Base-by-base conservation (phyloP, 148 eudicot genomes). In the Simmondsia chinensis region DNA sequence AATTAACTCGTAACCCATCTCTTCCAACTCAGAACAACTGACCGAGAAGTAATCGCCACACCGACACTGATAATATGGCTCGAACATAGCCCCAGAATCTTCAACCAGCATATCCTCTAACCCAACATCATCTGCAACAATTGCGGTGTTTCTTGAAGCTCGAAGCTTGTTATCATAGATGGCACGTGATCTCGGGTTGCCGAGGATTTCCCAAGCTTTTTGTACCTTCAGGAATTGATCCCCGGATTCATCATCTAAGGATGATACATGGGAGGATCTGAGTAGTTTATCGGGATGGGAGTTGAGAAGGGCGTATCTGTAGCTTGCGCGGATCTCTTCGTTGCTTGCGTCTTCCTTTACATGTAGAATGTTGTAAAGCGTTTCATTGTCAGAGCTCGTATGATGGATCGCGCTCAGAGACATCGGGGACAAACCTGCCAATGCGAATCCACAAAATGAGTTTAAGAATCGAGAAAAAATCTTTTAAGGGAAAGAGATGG, bases 161-260 rank as follows among this genome's bases (percentile, higher is more conserved):
- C 44, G 49, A 34, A 88, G 41, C 49, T 84, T 79, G 30, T 33
- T 45, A 56, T 88, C 87, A 61, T 88, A 88, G 29, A 73, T 21
- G 1, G 66, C 58, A 4, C 94, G 94, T 9, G 69, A 63, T 33
- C 55, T 65, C 41, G 82, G 52, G 63, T 88, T 54, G 43, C 80
- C 44, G 8, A 88, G 87, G 43, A 77, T 66, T 64, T 88, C 84
- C 97, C 97, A 88, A 21, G 97, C 97, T 57, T 50, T 73, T 44
- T 84, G 97, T 35, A 88, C 76, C 50, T 71, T 74, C 33, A 66
- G 13, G 58, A 80, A 88, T 52, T 59, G 59, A 21, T 58, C 59
- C 6, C 48, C 78, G 2, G 31, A 9, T 14, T 61, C 60, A 20
- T 48, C n/a, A 20, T 30, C 46, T 9, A 57, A 13, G 40, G 8